These are phyloP conservation scores for Candida hispaniensis DNA, from an alignment of 805 yeast genomes.

Conservation along the genomic window DNA sequence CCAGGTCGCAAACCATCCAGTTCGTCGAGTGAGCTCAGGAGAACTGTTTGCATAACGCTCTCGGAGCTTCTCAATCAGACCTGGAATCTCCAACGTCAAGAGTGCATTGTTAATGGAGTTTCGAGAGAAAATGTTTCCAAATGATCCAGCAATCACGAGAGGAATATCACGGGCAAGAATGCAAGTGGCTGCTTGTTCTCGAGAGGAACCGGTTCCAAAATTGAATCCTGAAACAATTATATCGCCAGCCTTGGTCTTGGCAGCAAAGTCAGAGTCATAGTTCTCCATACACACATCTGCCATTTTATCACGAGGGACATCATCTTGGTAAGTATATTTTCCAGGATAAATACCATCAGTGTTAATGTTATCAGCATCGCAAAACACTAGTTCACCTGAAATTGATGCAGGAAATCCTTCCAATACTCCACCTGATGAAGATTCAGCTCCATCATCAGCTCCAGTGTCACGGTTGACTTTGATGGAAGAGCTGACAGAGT, in stretches of 20 bases:
- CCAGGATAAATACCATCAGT: conserved; percentile 99
- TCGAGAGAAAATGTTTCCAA: conserved; percentile 92
- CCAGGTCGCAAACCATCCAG: conserved; percentile 90
- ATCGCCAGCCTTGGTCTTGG: conserved; percentile 76
- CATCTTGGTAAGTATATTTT: conserved; percentile 97
- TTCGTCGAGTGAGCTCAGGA: conserved; percentile 79
- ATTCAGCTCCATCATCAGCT: conserved; percentile 28
- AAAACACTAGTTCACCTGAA: conserved; percentile 82
- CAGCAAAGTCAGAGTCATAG: conserved; percentile 81
- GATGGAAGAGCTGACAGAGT: conserved; percentile 35
- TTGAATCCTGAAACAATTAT: conserved; percentile 87
- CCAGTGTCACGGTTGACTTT: conserved; percentile 29
- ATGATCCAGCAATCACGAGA: conserved; percentile 91
- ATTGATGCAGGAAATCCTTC: conserved; percentile 86
- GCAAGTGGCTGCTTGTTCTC: conserved; percentile 99
- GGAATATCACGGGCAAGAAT: conserved; percentile 88
- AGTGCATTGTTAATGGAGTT: conserved; percentile 95
- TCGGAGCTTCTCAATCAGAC: conserved; percentile 65
- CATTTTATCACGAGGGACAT: conserved; percentile 88
- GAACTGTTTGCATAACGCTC: conserved; percentile 43
- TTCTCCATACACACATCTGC: conserved; percentile 99
- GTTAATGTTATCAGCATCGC: conserved; percentile 89
- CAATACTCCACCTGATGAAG: conserved; percentile 53
- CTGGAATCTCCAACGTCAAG: conserved; percentile 87
- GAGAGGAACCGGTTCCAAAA: conserved; percentile 96